These are phyloP conservation scores for Ascoidea rubescens DNA, from an alignment of 805 yeast species.

Conservation along the genomic window DNA sequence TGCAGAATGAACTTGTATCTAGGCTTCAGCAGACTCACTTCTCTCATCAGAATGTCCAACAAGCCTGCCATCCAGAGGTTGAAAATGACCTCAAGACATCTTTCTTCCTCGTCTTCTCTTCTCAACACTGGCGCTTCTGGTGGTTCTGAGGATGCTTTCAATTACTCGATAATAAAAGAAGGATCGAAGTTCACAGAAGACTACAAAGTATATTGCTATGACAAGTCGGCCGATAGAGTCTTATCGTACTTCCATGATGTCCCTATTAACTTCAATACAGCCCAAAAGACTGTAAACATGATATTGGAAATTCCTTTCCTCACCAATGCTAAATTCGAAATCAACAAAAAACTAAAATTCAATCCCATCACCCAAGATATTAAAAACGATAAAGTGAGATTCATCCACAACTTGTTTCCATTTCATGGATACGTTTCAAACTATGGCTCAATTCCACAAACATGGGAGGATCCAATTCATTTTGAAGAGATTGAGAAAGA, in stretches of 20 bases:
- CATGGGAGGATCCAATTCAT: slow-evolving; percentile 74
- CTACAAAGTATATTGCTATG: slow-evolving; percentile 17
- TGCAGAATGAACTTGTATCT: too few relatives aligned
- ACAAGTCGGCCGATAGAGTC: slow-evolving; percentile 13
- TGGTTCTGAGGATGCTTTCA: background rate
- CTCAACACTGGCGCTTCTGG: too few relatives aligned
- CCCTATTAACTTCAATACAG: slow-evolving; percentile 36
- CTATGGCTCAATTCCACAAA: slow-evolving; percentile 83
- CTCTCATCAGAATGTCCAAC: too few relatives aligned
- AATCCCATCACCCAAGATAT: slow-evolving; percentile 77
- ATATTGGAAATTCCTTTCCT: slow-evolving; percentile 71
- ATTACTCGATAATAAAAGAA: slow-evolving; percentile 11
- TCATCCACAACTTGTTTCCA: slow-evolving; percentile 69
- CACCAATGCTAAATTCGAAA: slow-evolving; percentile 77
- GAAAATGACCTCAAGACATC: background rate
- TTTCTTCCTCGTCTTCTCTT: background rate
- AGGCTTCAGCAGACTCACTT: too few relatives aligned
- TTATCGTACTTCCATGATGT: slow-evolving; percentile 65
- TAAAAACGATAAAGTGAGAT: slow-evolving; percentile 63
- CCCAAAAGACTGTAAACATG: slow-evolving; percentile 37
- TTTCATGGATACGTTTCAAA: slow-evolving; percentile 76
- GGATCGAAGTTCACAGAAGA: slow-evolving; percentile 11
- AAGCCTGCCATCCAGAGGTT: background rate
- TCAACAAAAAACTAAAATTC: slow-evolving; percentile 37
- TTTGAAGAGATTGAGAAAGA: slow-evolving; percentile 26